phyloP scores from a whole-genome alignment of 2,329 filamentous ascomycete genomes.

The Apiospora koreana region DNA sequence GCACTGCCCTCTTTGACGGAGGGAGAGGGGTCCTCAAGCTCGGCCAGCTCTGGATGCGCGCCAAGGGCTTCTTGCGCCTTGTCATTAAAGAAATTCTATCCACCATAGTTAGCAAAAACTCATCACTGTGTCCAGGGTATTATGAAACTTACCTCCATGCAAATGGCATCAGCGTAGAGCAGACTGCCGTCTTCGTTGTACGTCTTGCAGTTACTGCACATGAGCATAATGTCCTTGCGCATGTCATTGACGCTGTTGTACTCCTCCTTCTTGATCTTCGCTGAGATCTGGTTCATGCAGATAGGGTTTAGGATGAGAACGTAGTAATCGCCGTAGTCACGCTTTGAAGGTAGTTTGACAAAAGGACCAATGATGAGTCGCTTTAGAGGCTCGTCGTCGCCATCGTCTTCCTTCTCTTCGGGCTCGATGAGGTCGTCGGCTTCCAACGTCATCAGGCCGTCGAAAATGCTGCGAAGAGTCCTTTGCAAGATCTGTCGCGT shows the following conservation, averaged over 20 bases:
- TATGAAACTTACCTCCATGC: conserved; percentile 74
- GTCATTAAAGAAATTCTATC: conserved; percentile 57
- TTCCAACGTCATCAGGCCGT: conserved; percentile 80
- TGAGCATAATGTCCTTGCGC: conserved; percentile 76
- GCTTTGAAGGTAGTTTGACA: conserved; percentile 85
- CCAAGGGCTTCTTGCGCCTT: conserved; percentile 55
- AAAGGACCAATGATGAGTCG: conserved; percentile 93
- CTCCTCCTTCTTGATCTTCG: conserved; percentile 94
- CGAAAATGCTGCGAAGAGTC: conserved; percentile 75
- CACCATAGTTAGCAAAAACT: conserved; percentile 33
- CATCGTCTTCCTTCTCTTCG: conserved; percentile 46
- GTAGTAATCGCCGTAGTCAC: conserved; percentile 93
- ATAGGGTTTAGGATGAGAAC: conserved; percentile 90
- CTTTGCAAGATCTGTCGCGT: conserved; percentile 78
- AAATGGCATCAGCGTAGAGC: conserved; percentile 87
- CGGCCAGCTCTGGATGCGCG: conserved; percentile 55
- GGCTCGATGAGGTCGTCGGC: conserved; percentile 65
- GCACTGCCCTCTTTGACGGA: conserved; percentile 41
- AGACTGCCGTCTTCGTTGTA: conserved; percentile 97
- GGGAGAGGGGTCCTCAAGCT: conserved; percentile 52
- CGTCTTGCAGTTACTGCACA: conserved; percentile 89
- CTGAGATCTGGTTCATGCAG: conserved; percentile 92
- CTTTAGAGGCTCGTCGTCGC: conserved; percentile 58
- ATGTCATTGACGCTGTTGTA: conserved; percentile 82
- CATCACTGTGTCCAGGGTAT: background rate